Evolutionary conservation across 1,139 yeast genomes (phyloP).

Genomic region (Pichia sp.): DNA sequence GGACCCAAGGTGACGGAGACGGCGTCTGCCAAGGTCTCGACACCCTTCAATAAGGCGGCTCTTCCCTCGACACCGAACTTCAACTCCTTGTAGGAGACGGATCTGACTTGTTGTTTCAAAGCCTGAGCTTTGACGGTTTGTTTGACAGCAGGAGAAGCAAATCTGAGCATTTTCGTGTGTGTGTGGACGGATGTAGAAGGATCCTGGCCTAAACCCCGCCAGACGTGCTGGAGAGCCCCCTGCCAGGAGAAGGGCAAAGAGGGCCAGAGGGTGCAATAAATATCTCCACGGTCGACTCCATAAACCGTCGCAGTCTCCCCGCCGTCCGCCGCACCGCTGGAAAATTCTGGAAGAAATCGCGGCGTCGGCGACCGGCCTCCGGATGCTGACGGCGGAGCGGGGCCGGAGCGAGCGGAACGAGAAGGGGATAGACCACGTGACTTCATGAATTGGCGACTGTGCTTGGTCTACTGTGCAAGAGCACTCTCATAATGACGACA

Average conservation of each 20-base stretch:
- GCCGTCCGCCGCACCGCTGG: constrained; percentile 1
- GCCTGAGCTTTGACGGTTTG: constrained; percentile 26
- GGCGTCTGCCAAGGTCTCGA: constrained; percentile 93
- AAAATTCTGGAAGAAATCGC: neutral
- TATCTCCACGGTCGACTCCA: neutral
- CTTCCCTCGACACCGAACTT: constrained; percentile 98
- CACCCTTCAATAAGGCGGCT: constrained; percentile 94
- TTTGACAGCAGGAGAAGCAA: constrained; percentile 46
- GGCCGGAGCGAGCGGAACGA: too few species aligned
- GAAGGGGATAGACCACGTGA: too few species aligned
- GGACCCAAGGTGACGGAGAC: constrained; percentile 97
- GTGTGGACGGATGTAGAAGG: neutral
- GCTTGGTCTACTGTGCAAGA: neutral
- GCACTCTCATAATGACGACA: constrained; percentile 12
- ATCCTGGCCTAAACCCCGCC: too few species aligned
- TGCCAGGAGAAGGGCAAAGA: neutral
- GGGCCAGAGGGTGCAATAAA: neutral
- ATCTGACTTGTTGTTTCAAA: constrained; percentile 42
- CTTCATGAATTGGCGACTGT: neutral
- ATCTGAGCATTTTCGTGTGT: constrained; percentile 49
- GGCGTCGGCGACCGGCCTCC: too few species aligned
- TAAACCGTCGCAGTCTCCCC: neutral
- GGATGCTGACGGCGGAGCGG: too few species aligned
- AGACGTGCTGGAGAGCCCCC: too few species aligned
- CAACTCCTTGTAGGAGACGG: constrained; percentile 85